phyloP scores from a whole-genome alignment of 805 yeast genomes.

The Pachysolen tannophilus region DNA sequence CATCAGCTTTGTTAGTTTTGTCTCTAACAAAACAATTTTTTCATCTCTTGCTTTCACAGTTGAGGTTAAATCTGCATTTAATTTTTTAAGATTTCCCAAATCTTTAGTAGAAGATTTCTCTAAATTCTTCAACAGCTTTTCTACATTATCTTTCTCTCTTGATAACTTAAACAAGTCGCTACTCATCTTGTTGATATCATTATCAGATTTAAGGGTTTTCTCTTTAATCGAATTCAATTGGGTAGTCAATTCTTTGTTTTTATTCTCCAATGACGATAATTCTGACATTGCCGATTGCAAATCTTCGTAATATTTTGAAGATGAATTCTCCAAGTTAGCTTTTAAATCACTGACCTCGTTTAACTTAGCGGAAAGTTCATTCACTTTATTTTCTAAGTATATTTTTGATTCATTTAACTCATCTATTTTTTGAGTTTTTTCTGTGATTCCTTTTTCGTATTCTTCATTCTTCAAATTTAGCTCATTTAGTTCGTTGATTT shows the following conservation, averaged over 20 bases:
- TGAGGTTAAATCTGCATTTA: conserved; percentile 17
- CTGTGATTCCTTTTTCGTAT: conserved; percentile 18
- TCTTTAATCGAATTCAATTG: conserved; percentile 26
- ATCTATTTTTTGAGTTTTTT: conserved; percentile 19
- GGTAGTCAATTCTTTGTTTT: conserved; percentile 21
- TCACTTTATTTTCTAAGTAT: conserved; percentile 28
- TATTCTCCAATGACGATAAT: conserved; percentile 17
- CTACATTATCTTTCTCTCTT: conserved; percentile 47
- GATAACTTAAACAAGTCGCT: conserved; percentile 66
- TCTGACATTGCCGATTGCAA: conserved; percentile 13
- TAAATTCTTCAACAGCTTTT: conserved; percentile 29
- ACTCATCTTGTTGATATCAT: conserved; percentile 86
- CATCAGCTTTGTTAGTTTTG: conserved; percentile 8
- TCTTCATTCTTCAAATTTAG: conserved; percentile 21
- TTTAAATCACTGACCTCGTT: conserved; percentile 26
- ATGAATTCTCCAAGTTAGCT: conserved; percentile 12
- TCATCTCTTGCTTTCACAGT: conserved; percentile 16
- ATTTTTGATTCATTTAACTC: conserved; percentile 13
- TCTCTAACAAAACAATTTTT: conserved; percentile 16
- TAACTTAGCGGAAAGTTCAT: conserved; percentile 23
- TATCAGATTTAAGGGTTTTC: conserved; percentile 62
- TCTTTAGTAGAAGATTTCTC: conserved; percentile 31
- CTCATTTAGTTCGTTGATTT: conserved; percentile 23
- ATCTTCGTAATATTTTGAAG: conserved; percentile 8
- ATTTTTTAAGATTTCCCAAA: conserved; percentile 27